Conservation (phyloP, 116 monocot genomes). For the Trichopus zeylanicus region DNA sequence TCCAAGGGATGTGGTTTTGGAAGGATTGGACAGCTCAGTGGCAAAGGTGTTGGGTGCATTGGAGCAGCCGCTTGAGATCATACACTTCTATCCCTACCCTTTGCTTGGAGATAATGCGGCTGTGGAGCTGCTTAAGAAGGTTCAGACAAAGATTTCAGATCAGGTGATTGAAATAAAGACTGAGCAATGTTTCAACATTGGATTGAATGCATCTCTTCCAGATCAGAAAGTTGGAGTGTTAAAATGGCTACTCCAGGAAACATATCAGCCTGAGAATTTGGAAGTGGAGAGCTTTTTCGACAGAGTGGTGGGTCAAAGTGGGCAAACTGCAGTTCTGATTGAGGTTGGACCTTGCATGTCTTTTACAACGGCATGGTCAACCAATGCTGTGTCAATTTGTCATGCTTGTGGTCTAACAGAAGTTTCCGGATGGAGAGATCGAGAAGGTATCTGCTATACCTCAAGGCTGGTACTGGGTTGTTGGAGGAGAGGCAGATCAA, state of each 20-base stretch:
- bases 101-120: slow-evolving; percentile 33
- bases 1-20: no score
- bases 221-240: background rate
- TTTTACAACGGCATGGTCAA: slow-evolving; percentile 86
- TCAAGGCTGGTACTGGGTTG: slow-evolving; percentile 34
- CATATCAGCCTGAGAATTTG: slow-evolving; percentile 85
- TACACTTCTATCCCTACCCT: slow-evolving; percentile 76
- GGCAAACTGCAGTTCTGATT: slow-evolving; percentile 25
- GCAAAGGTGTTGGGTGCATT: no score
- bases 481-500: slow-evolving; percentile 38
- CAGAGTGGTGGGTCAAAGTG: slow-evolving; percentile 8
- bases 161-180: slow-evolving; percentile 17
- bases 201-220: background rate
- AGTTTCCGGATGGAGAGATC: slow-evolving; percentile 81
- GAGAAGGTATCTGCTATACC: slow-evolving; percentile 60
- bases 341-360: slow-evolving; percentile 91
- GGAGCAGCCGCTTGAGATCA: slow-evolving; percentile 16
- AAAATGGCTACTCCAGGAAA: slow-evolving; percentile 73
- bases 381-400: slow-evolving; percentile 91
- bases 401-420: slow-evolving; percentile 56
- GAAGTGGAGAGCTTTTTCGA: slow-evolving; percentile 55
- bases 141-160: slow-evolving; percentile 38
- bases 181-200: slow-evolving; percentile 1
- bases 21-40: no score
- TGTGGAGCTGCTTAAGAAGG: background rate